phyloP scores from a whole-genome alignment of 2,329 filamentous ascomycete species.

The Nigrograna mackinnonii region DNA sequence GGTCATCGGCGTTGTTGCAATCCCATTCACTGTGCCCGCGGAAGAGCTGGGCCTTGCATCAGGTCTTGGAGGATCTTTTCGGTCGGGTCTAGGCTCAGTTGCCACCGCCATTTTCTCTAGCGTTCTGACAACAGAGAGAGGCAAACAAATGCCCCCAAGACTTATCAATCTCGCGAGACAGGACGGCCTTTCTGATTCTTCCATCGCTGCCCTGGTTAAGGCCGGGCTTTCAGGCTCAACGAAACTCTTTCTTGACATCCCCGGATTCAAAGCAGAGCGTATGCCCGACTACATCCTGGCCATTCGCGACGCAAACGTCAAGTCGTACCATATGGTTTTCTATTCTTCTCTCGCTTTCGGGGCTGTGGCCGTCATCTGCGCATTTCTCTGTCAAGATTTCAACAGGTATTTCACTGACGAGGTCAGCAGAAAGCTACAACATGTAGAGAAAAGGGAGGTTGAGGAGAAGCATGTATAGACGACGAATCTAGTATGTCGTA shows the following conservation, averaged over 20 bases:
- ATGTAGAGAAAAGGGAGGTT: no score
- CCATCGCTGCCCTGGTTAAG: constrained; percentile 11
- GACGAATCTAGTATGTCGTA: no score
- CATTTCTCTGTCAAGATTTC: constrained; percentile 16
- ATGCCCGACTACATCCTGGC: constrained; percentile 10
- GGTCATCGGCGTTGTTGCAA: constrained; percentile 34
- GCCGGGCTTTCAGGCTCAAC: constrained; percentile 11
- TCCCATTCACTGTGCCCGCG: constrained; percentile 17
- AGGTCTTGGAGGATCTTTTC: constrained; percentile 16
- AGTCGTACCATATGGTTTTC: constrained; percentile 19
- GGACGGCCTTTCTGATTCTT: constrained; percentile 9
- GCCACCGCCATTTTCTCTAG: constrained; percentile 18
- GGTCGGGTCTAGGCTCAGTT: constrained; percentile 15
- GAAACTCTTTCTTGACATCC: constrained; percentile 14
- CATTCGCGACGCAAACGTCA: constrained; percentile 16
- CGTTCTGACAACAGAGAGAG: constrained; percentile 13
- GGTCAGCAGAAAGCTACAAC: constrained; percentile 14
- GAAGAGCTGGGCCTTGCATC: constrained; percentile 16
- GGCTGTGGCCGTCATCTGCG: constrained; percentile 17
- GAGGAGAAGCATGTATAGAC: no score
- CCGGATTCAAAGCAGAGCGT: constrained; percentile 9
- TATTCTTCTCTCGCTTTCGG: constrained; percentile 18
- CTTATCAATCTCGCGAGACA: constrained; percentile 5
- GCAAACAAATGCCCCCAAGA: constrained; percentile 11
- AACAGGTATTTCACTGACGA: constrained; percentile 17